Evolutionary conservation across 2,329 filamentous ascomycete genomes (phyloP).

Genomic region (Fusarium concolor): DNA sequence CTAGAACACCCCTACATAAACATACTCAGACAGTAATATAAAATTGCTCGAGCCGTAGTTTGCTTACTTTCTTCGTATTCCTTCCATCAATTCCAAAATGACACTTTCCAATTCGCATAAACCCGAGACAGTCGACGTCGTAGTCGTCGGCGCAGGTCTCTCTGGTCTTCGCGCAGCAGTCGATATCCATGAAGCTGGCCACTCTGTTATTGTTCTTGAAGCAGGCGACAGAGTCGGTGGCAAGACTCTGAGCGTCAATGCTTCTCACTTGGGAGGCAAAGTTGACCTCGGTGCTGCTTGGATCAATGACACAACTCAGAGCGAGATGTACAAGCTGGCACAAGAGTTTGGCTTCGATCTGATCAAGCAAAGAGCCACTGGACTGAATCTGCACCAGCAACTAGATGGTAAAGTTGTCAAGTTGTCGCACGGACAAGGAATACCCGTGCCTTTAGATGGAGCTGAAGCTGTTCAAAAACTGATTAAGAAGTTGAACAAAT

Average conservation of each 20-base stretch:
- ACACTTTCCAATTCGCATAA: background rate
- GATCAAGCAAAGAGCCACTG: constrained; percentile 31
- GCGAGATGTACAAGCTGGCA: constrained; percentile 34
- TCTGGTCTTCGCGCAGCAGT: constrained; percentile 51
- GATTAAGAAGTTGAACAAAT: constrained; percentile 13
- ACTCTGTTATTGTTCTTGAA: constrained; percentile 58
- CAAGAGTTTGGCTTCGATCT: constrained; percentile 32
- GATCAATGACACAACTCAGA: constrained; percentile 42
- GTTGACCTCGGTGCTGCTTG: constrained; percentile 44
- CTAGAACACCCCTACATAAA: background rate
- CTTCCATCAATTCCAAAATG: constrained; percentile 8
- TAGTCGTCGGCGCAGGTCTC: constrained; percentile 47
- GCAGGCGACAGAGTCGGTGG: constrained; percentile 62
- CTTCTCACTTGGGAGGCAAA: constrained; percentile 8
- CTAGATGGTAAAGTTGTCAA: constrained; percentile 15
- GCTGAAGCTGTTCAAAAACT: constrained; percentile 10
- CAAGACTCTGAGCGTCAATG: constrained; percentile 49
- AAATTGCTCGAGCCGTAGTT: background rate
- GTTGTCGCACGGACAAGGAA: constrained; percentile 19
- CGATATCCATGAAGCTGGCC: constrained; percentile 49
- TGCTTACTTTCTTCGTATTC: background rate
- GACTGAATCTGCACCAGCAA: constrained; percentile 18
- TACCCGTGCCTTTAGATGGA: constrained; percentile 16
- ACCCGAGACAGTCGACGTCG: constrained; percentile 23
- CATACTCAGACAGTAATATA: background rate